Evolutionary conservation across 2,329 filamentous ascomycete genomes (phyloP).

Genomic region (Didymella lethalis): DNA sequence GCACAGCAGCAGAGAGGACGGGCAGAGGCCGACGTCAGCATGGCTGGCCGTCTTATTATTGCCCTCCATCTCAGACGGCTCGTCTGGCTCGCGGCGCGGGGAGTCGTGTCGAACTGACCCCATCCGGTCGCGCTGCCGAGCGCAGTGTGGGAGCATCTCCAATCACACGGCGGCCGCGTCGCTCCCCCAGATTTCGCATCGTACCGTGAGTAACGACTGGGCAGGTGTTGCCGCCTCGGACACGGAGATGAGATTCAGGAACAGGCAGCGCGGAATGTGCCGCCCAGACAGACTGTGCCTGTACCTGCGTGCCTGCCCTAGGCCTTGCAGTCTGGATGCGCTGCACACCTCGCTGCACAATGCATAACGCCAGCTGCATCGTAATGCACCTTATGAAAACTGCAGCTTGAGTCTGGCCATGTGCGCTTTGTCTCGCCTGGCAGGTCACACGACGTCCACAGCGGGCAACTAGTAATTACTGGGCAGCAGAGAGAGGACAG

Average conservation of each 20-base stretch:
- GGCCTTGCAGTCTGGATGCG: background rate
- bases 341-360: background rate
- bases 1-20: conserved; percentile 4
- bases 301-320: conserved; percentile 6
- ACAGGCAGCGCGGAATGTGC: conserved; percentile 27
- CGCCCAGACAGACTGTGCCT: background rate
- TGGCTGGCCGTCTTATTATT: conserved; percentile 11
- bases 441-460: conserved; percentile 1
- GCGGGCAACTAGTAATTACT: background rate
- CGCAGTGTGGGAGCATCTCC: conserved; percentile 32
- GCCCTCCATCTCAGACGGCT: conserved; percentile 10
- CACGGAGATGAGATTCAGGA: conserved; percentile 27
- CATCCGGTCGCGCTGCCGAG: conserved; percentile 24
- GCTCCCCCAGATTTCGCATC: conserved; percentile 35
- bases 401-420: background rate
- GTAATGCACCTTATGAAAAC: background rate
- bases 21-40: conserved; percentile 14
- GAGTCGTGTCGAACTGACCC: conserved; percentile 7
- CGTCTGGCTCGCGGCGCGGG: conserved; percentile 23
- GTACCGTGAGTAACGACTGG: conserved; percentile 20
- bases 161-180: conserved; percentile 35
- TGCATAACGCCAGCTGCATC: background rate
- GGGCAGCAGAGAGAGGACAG: too few relatives aligned
- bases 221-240: conserved; percentile 24
- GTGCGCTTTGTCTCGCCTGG: background rate